Conservation (phyloP, 345 rosid genomes). For the Camelina sativa region DNA sequence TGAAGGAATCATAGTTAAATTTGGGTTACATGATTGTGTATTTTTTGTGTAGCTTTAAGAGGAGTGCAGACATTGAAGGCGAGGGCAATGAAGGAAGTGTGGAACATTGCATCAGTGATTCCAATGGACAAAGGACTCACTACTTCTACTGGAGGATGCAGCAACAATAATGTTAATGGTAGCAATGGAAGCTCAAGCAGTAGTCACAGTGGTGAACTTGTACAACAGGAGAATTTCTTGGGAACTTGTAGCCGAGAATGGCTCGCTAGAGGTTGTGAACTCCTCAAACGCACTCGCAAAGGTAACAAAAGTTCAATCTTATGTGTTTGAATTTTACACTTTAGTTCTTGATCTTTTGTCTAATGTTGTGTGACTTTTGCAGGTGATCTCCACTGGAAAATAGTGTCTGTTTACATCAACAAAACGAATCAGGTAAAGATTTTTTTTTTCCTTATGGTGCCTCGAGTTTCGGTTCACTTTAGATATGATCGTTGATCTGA, state of each 20-base stretch:
- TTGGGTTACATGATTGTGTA: neutral
- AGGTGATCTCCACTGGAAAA: slow-evolving; percentile 99
- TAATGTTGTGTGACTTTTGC: slow-evolving; percentile 46
- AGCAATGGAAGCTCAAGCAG: slow-evolving; percentile 47
- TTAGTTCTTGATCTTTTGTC: slow-evolving; percentile 7
- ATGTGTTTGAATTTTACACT: neutral
- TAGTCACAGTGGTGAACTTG: slow-evolving; percentile 78
- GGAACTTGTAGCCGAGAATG: slow-evolving; percentile 87
- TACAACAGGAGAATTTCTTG: slow-evolving; percentile 85
- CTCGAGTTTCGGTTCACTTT: slow-evolving; percentile 35
- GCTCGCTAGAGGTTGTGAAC: slow-evolving; percentile 96
- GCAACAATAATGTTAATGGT: slow-evolving; percentile 69
- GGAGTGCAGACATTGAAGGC: slow-evolving; percentile 96
- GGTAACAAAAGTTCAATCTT: slow-evolving; percentile 49
- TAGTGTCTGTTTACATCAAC: slow-evolving; percentile 92
- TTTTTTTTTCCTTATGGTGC: neutral
- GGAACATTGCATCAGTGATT: slow-evolving; percentile 95
- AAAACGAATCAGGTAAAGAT: slow-evolving; percentile 76
- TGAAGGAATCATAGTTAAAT: neutral
- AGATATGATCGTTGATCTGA: slow-evolving; percentile 43
- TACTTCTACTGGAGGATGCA: slow-evolving; percentile 54
- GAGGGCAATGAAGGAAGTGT: slow-evolving; percentile 88
- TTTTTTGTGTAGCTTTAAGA: slow-evolving; percentile 64
- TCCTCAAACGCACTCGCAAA: slow-evolving; percentile 95
- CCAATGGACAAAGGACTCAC: slow-evolving; percentile 82